Evolutionary conservation across 176 grass and related monocot species (phyloP).

Genomic region (Carex littledalei): DNA sequence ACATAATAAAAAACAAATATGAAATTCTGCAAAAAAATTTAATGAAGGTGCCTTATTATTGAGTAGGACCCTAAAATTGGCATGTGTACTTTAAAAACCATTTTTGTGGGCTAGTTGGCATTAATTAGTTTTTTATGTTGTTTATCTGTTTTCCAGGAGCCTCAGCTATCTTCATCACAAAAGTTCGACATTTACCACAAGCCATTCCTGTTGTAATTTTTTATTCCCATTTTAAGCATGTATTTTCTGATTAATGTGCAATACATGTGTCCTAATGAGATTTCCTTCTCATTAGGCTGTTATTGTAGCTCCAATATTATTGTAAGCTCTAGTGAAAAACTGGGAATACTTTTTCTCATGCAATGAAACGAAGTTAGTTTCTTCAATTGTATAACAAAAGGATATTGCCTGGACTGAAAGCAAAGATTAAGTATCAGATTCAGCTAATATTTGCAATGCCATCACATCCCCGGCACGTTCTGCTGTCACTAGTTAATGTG

Average conservation of each 20-base stretch:
- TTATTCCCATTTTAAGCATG: neutral
- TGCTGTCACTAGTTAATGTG: neutral
- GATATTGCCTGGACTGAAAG: neutral
- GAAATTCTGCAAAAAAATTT: neutral
- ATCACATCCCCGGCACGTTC: neutral
- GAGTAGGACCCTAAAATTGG: neutral
- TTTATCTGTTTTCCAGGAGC: conserved; percentile 56
- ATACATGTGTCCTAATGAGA: neutral
- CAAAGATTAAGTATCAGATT: neutral
- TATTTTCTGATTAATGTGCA: conserved; percentile 2
- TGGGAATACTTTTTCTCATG: neutral
- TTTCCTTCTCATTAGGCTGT: neutral
- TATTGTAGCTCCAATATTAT: neutral
- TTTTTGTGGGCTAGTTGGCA: neutral
- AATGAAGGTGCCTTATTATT: neutral
- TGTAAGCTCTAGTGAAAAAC: neutral
- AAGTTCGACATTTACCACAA: conserved; percentile 71
- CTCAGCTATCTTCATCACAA: conserved; percentile 80
- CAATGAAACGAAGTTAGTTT: neutral
- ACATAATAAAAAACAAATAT: neutral
- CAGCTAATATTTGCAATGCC: neutral
- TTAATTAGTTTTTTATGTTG: neutral
- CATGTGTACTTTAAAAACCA: neutral
- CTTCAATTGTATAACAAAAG: neutral
- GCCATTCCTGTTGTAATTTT: conserved; percentile 66